phyloP scores from a whole-genome alignment of 2,329 filamentous ascomycete species.

The Aspergillus hortae region DNA sequence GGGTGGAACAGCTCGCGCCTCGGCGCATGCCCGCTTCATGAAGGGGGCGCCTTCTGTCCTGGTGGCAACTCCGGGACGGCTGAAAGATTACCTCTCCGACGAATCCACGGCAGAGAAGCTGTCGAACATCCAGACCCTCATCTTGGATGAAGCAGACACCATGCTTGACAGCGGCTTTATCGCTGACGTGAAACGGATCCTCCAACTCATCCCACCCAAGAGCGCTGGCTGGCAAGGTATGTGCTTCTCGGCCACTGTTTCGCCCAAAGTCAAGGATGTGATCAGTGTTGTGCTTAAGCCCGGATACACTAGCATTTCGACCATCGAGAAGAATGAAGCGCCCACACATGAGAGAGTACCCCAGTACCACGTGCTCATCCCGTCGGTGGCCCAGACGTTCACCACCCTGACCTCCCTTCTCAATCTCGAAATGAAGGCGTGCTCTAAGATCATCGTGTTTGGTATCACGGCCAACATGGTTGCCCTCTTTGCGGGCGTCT shows the following conservation, averaged over 20 bases:
- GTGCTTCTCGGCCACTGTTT: slow-evolving; percentile 89
- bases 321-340: slow-evolving; percentile 71
- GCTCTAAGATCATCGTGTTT: slow-evolving; percentile 87
- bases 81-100: slow-evolving; percentile 47
- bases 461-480: slow-evolving; percentile 69
- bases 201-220: slow-evolving; percentile 51
- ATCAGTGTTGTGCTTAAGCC: slow-evolving; percentile 59
- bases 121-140: slow-evolving; percentile 46
- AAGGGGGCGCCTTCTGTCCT: slow-evolving; percentile 34
- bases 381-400: slow-evolving; percentile 44
- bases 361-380: slow-evolving; percentile 47
- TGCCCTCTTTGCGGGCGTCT: slow-evolving; percentile 56
- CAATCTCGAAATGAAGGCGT: slow-evolving; percentile 35
- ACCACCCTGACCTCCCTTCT: slow-evolving; percentile 45
- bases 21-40: slow-evolving; percentile 26
- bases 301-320: slow-evolving; percentile 83
- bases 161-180: slow-evolving; percentile 43
- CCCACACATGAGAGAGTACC: slow-evolving; percentile 63
- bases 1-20: slow-evolving; percentile 33
- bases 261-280: slow-evolving; percentile 72
- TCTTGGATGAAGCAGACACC: slow-evolving; percentile 43
- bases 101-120: slow-evolving; percentile 43
- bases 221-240: slow-evolving; percentile 51
- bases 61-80: slow-evolving; percentile 47
- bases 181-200: slow-evolving; percentile 50